Evolutionary conservation across 73 alveolate genomes (phyloP).

Genomic region (Paramecium biaurelia): DNA sequence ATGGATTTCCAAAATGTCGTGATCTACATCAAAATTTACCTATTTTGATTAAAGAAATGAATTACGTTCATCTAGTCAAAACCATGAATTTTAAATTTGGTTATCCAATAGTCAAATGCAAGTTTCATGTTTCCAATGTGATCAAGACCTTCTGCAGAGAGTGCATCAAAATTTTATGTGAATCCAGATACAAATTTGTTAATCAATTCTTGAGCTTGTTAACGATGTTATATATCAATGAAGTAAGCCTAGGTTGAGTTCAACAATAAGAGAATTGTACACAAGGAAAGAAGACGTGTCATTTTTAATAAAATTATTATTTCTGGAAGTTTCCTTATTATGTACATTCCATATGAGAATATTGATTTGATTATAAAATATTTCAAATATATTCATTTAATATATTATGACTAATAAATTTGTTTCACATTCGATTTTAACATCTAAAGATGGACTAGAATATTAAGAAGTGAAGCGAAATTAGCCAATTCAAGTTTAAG

Average conservation of each 20-base stretch:
- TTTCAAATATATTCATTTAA: no score
- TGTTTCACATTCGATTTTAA: slow-evolving; percentile 5
- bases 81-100: background rate
- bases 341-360: background rate
- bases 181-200: background rate
- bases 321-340: background rate
- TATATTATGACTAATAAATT: background rate
- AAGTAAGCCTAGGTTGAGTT: background rate
- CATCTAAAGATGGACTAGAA: slow-evolving; percentile 42
- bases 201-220: background rate
- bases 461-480: slow-evolving; percentile 28
- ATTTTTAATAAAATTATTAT: background rate
- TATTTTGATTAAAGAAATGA: background rate
- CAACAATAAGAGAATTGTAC: background rate
- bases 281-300: background rate
- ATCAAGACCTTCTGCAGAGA: slow-evolving; percentile 2
- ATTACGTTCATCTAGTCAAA: background rate
- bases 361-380: background rate
- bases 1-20: slow-evolving; percentile 8
- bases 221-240: background rate
- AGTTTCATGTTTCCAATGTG: background rate
- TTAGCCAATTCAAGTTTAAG: background rate
- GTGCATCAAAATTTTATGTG: background rate
- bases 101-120: slow-evolving; percentile 20
- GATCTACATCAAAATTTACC: slow-evolving; percentile 15